A percentile compares a stretch with the other conserved stretches of the same genome.
Conservation (phyloP, 164 flowering plant genomes). For the Stephania yunnanensis region DNA sequence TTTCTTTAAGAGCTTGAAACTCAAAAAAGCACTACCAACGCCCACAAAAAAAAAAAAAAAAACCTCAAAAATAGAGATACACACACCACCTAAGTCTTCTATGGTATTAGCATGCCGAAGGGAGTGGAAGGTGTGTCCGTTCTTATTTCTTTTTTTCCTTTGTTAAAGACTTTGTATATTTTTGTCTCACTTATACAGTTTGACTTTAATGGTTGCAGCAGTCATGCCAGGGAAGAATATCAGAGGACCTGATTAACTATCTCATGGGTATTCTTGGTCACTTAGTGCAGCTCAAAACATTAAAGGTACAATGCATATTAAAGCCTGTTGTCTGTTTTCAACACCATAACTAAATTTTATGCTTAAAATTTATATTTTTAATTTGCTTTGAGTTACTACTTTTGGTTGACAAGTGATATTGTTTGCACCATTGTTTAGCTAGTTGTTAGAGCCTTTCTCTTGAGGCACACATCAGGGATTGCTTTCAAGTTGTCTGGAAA, state of each 20-base stretch:
- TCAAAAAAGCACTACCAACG: too few relatives aligned
- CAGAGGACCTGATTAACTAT: conserved; percentile 70
- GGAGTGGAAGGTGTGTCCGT: background rate
- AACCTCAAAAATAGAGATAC: background rate
- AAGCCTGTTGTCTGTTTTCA: background rate
- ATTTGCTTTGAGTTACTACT: background rate
- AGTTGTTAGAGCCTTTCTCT: background rate
- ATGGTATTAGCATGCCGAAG: background rate
- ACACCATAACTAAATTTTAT: background rate
- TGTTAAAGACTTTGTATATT: background rate
- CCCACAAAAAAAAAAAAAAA: too few relatives aligned
- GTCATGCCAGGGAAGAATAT: conserved; percentile 74
- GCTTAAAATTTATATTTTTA: background rate
- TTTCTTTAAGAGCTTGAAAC: background rate
- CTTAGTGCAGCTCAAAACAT: conserved; percentile 74
- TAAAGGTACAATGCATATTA: conserved; percentile 46
- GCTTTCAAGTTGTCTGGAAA: background rate
- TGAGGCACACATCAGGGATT: background rate
- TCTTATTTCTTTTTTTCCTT: background rate
- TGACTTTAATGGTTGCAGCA: conserved; percentile 40
- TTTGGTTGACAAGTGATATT: background rate
- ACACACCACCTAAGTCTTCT: background rate
- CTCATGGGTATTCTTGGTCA: conserved; percentile 91
- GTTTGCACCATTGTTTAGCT: background rate
- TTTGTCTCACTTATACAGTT: conserved; percentile 1